Base-by-base conservation (phyloP, 2,329 filamentous ascomycete species). In the Neonectria sp. region DNA sequence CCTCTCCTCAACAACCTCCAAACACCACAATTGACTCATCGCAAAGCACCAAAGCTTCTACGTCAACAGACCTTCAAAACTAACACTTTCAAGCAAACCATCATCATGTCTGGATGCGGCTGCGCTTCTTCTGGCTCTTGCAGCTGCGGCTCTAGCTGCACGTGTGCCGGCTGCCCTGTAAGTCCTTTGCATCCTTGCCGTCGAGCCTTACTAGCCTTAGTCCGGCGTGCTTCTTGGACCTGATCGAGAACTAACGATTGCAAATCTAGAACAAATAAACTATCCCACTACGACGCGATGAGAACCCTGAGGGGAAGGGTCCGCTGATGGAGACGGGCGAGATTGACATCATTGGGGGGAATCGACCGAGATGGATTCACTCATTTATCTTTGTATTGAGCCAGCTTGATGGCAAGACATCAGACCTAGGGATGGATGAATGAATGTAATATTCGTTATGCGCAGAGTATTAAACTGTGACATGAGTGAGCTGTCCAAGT, bases 141-240 rank as follows among this genome's bases (percentile, higher is more conserved):
- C 76, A 74, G 76, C 75, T 84, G 82, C 76, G 82, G 82, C 73
- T 74, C 77, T 35, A 49, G 70, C 77, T 84, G 83, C 82, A 79
- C 81, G 69, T 84, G 82, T 71, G 70, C 76, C 52, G 77, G 76
- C 75, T 84, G 83, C 81, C 82, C 82, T 72, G 83, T 84, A 80
- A 75, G 82, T 78, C 27, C 13, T 60, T 21, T 21, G 21, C 21
- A 21, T 21, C 21, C 21, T 21, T 21, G 21, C 21, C 21, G 21
- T 21, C 21, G 21, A 21, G 21, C 21, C 21, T 21, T 21, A 21
- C 21, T 21, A 21, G 21, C 21, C 21, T 46, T 24, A 9, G 31
- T 33, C 9, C 37, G 56, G 21, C 21, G 21, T 21, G 21, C 21
- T 21, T 21, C 21, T 21, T 21, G 2, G 21, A 21, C 21, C 21